These are phyloP conservation scores for Populus hybrid DNA, from an alignment of 441 rosid species.

Conservation along the genomic window DNA sequence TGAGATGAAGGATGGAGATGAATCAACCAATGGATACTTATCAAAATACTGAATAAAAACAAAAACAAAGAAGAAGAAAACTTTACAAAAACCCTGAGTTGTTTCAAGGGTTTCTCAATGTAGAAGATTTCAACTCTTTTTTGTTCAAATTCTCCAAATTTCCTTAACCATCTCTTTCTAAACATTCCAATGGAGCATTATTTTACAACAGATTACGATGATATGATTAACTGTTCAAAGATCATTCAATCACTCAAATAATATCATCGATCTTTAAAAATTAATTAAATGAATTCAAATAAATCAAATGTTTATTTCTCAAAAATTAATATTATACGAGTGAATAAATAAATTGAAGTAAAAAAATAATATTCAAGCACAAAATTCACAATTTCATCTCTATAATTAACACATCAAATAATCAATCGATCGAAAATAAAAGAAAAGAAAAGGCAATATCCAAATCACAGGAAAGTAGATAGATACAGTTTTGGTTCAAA, in stretches of 20 bases:
- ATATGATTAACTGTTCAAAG: not conserved
- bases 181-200: not conserved
- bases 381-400: not conserved
- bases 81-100: not conserved
- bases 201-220: not conserved
- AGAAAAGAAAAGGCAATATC: not conserved
- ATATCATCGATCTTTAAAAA: too few species aligned
- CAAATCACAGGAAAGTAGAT: not conserved
- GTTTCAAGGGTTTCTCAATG: not conserved
- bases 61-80: not conserved
- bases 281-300: too few species aligned
- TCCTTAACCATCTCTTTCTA: not conserved
- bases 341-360: not conserved
- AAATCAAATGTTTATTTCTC: not conserved
- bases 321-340: not conserved
- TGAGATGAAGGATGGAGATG: not conserved
- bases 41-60: not conserved
- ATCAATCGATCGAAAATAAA: not conserved
- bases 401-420: too few species aligned
- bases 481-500: not conserved
- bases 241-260: too few species aligned
- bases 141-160: not conserved
- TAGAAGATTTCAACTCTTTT: not conserved
- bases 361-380: not conserved
- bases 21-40: not conserved